Base-by-base conservation (phyloP, 1,284 basidiomycete genomes). In the Cryptococcus wingfieldii region DNA sequence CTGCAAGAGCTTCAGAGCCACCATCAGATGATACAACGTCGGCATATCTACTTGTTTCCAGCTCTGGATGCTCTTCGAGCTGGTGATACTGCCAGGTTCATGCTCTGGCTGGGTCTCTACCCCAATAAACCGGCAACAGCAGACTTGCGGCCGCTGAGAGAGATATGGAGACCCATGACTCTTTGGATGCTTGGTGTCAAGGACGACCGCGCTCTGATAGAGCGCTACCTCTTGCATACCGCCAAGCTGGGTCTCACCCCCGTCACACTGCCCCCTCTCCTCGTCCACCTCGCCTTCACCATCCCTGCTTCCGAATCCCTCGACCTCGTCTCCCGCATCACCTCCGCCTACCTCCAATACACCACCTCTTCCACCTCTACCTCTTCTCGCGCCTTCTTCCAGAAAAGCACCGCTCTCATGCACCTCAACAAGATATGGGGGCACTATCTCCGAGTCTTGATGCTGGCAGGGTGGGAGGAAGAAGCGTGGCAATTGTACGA, bases 41-140 rank as follows among this genome's bases (percentile, higher is more conserved):
- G 72, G 25, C 51, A 59, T 37, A 42, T 66, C 8, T 74, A 74
- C 46, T 62, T 72, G 25, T 38, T 51, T 13, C 61, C 70, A 4
- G 70, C 69, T 4, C 16, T 66, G 14, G 8, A 44, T n/a, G 51
- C 54, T 3, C 61, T 68, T 7, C 50, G 55, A 16, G 53, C 47
- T 8, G 45, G 51, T 3, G 57, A 64, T 28, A 58, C 58, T 9
- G 54, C 50, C 9, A 51, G 43, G 7, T 69, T 68, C 43, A 48
- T 74, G 8, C 62, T 66, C 42, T 74, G 71, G 72, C 54, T 74
- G 25, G 56, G 56, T n/a, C 60, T 72, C 23, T 63, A 66, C 43
- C 68, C 72, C 2, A 72, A 72, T 45, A 62, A 70, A 39, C 66
- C 66, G 0, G 70, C 71, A 6, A 65, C 60, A 6, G 18, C 18